These are phyloP conservation scores for Gracilariopsis chorda DNA, from an alignment of 23 red algal genomes.

Conservation along the genomic window DNA sequence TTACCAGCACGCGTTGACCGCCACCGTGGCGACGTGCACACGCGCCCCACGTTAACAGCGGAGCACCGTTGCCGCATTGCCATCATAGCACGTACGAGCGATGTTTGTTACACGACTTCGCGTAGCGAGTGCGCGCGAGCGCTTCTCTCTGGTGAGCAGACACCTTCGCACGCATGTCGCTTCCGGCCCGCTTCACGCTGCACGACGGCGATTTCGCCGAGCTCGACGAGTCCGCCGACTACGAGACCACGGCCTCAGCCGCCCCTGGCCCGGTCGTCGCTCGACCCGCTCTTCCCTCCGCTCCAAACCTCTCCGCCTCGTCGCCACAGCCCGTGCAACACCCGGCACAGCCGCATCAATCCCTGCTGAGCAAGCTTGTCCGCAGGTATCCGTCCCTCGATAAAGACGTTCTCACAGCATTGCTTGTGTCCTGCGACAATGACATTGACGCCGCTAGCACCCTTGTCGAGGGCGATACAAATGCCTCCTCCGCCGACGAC, in stretches of 20 bases:
- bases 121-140: too few species aligned
- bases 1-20: too few species aligned
- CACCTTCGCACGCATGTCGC: too few species aligned
- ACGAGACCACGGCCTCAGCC: background rate
- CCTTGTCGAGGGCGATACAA: background rate
- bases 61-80: too few species aligned
- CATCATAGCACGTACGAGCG: too few species aligned
- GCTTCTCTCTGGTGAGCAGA: too few species aligned
- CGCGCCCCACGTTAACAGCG: too few species aligned
- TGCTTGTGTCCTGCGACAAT: background rate
- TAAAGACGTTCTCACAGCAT: background rate
- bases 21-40: too few species aligned
- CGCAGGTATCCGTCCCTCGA: constrained; percentile 13
- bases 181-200: constrained; percentile 6
- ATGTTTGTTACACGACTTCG: too few species aligned
- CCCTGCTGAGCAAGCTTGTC: background rate
- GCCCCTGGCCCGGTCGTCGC: background rate
- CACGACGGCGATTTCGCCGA: background rate
- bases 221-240: background rate
- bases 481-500: background rate
- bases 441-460: constrained; percentile 1
- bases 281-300: too few species aligned
- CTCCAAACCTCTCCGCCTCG: too few species aligned
- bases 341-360: background rate
- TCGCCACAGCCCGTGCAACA: too few species aligned